Base-by-base conservation (phyloP, 1,139 yeast species). In the Candida dubliniensis region DNA sequence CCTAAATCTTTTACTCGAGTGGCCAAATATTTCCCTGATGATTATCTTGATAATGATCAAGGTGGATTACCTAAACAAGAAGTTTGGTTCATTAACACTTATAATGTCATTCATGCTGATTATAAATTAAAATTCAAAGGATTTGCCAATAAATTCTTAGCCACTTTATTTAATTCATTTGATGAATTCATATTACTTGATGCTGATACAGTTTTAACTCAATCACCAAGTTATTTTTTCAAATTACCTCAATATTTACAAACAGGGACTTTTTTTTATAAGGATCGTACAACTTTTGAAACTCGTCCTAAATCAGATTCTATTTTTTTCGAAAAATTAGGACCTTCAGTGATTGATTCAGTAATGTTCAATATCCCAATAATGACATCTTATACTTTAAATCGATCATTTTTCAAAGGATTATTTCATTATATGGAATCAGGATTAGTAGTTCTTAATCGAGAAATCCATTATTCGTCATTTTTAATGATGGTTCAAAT, bases 141-240 rank as follows among this genome's bases (percentile, higher is more conserved):
- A 1, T 76, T 64, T 51, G 74, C 75, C 40, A 77, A 77, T 55
- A 79, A 79, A 55, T 66, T 81, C 51, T 52, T 76, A 26, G 81
- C 83, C 2, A 60, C 70, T 15, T 47, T 78, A 25, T 77, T 79
- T 59, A 77, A 70, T 43, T 70, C 81, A 1, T 79, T 79, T 49
- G 70, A 69, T 39, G 82, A 79, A 49, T 66, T 69, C 52, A 61
- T 79, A 8, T 57, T 78, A 15, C 51, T 79, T 34, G 84, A 79
- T 55, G 79, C 77, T 11, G 84, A 79, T 55, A 66, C 76, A 0
- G 77, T 76, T 0, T 58, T 77, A 9, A 59, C 77, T 44, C 61
- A 67, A 30, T 46, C 57, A 1, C 71, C 76, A 2, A 63, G 58
- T n/a, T 57, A 61, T 13, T 69, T 76, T 46, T 75, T 79, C 54